phyloP scores from a whole-genome alignment of 805 yeast species.

The Clavispora santaluciae region DNA sequence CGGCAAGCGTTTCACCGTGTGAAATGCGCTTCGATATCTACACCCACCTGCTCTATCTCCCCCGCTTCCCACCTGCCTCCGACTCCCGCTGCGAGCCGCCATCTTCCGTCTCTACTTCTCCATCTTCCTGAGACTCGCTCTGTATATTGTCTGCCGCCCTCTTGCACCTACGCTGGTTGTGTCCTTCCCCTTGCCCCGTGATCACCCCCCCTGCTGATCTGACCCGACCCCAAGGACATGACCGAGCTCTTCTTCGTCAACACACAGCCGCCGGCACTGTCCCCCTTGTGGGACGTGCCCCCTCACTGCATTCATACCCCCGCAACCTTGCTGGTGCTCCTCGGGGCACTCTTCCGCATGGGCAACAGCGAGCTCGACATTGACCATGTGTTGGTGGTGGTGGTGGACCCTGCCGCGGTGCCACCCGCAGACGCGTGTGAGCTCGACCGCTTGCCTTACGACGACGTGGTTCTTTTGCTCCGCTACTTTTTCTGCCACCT shows the following conservation, averaged over 20 bases:
- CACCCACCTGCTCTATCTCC: not conserved
- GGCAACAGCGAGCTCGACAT: constrained; percentile 33
- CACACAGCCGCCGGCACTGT: not conserved
- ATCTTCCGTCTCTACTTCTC: too few species aligned
- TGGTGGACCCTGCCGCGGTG: constrained; percentile 14
- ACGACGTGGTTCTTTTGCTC: constrained; percentile 28
- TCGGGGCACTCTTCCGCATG: constrained; percentile 20
- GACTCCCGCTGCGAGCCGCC: too few species aligned
- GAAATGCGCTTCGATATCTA: not conserved
- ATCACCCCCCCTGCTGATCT: too few species aligned
- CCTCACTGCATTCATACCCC: not conserved
- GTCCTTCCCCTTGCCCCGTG: too few species aligned
- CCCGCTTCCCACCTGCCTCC: not conserved
- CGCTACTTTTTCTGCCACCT: constrained; percentile 35
- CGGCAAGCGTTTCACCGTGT: not conserved
- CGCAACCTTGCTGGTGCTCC: constrained; percentile 8
- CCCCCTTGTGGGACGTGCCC: not conserved
- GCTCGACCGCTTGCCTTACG: constrained; percentile 22
- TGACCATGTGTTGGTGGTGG: constrained; percentile 28
- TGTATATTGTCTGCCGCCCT: too few species aligned
- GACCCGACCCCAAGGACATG: too few species aligned
- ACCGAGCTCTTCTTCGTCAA: constrained; percentile 16
- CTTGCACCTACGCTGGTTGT: too few species aligned
- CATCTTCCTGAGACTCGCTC: too few species aligned
- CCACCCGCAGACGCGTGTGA: constrained; percentile 2